Percentiles rank a stretch among this genome's conserved stretches.
These are phyloP conservation scores for Geotrichum siamense DNA, from an alignment of 1,139 yeast species.

Conservation along the genomic window DNA sequence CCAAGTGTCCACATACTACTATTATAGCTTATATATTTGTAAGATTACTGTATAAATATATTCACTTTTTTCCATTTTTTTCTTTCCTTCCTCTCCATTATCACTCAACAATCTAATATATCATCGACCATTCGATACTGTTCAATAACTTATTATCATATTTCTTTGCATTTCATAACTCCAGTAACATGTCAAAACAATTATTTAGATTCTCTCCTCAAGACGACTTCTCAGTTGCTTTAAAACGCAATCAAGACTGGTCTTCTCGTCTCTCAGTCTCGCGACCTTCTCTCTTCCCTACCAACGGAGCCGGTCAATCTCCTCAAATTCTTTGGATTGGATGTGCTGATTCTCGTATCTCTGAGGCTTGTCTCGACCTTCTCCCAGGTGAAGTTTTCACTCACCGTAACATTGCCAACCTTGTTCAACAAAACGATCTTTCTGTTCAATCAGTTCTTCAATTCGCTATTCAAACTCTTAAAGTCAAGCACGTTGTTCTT, in stretches of 20 bases:
- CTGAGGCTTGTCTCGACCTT: conserved; percentile 69
- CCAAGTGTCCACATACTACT: no score
- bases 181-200: conserved; percentile 16
- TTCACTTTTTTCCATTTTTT: background rate
- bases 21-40: no score
- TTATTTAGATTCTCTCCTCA: conserved; percentile 28
- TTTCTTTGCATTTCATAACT: background rate
- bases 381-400: conserved; percentile 89
- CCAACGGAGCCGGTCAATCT: conserved; percentile 63
- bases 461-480: conserved; percentile 81
- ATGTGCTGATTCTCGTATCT: conserved; percentile 88
- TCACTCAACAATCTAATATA: background rate
- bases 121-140: background rate
- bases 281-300: conserved; percentile 8
- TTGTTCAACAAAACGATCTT: conserved; percentile 63
- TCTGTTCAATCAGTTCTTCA: conserved; percentile 78
- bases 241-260: conserved; percentile 61
- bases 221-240: conserved; percentile 47
- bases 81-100: background rate
- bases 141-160: background rate
- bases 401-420: conserved; percentile 88
- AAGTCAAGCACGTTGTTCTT: conserved; percentile 74
- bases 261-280: conserved; percentile 47
- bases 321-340: conserved; percentile 97
- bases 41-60: no score